These are phyloP conservation scores for Inga oerstediana DNA, from an alignment of 306 rosid species.

Conservation along the genomic window DNA sequence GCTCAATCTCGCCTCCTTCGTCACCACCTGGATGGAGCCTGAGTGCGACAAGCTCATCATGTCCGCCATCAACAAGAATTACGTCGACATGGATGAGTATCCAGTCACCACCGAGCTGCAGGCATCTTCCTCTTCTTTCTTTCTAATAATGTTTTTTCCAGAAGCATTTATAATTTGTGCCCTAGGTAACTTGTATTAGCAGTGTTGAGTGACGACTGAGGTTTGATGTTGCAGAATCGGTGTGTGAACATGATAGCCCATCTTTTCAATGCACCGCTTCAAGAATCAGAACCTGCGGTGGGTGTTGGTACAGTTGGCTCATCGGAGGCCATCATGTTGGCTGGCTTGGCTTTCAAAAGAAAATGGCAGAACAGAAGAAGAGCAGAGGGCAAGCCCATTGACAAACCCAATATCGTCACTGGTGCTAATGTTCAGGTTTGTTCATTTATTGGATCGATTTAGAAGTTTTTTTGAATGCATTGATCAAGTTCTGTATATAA, in stretches of 20 bases:
- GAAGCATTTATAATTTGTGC: too few relatives aligned
- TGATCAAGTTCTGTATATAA: background rate
- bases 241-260: conserved; percentile 97
- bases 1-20: conserved; percentile 55
- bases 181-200: background rate
- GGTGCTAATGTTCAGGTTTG: conserved; percentile 96
- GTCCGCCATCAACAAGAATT: conserved; percentile 82
- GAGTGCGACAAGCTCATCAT: conserved; percentile 79
- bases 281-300: conserved; percentile 70
- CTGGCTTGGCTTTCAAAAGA: conserved; percentile 95
- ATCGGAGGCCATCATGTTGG: conserved; percentile 97
- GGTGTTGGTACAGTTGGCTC: conserved; percentile 98
- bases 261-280: conserved; percentile 84
- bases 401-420: conserved; percentile 93
- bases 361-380: conserved; percentile 80
- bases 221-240: conserved; percentile 60
- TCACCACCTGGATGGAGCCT: conserved; percentile 69
- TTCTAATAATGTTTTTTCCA: too few relatives aligned
- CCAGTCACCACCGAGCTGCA: conserved; percentile 94
- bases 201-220: background rate
- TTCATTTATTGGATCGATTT: background rate
- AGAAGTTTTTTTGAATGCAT: background rate
- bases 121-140: background rate
- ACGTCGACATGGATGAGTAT: conserved; percentile 93
- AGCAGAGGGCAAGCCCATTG: conserved; percentile 63